Conservation (phyloP, 192 early-diverging fungal genomes). For the Rhizoclosmatium sp. region DNA sequence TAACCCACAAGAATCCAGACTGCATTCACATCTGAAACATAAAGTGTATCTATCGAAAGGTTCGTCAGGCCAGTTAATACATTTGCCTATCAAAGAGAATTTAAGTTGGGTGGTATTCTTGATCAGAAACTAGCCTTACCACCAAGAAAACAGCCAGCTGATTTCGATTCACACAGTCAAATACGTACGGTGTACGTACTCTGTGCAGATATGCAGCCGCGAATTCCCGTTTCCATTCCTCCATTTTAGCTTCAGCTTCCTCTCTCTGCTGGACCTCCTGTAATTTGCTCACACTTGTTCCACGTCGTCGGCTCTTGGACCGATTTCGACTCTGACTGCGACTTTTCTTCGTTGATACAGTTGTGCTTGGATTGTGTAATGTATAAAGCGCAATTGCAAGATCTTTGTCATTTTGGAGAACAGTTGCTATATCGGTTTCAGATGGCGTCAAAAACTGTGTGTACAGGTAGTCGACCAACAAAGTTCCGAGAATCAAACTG, state of each 20-base stretch:
- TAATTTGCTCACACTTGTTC: neutral
- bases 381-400: too few species aligned
- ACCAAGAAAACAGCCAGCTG: slow-evolving; percentile 85
- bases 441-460: neutral
- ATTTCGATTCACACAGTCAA: slow-evolving; percentile 80
- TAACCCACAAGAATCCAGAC: slow-evolving; percentile 10
- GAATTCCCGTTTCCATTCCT: neutral
- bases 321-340: slow-evolving; percentile 53
- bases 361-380: too few species aligned
- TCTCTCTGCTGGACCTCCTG: slow-evolving; percentile 16
- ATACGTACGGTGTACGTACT: slow-evolving; percentile 58
- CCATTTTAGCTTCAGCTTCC: slow-evolving; percentile 43
- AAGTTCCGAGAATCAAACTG: slow-evolving; percentile 64
- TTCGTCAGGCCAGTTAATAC: slow-evolving; percentile 88
- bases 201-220: neutral
- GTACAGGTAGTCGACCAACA: slow-evolving; percentile 62
- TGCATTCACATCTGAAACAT: neutral
- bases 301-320: too few species aligned
- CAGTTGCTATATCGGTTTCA: neutral
- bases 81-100: slow-evolving; percentile 70
- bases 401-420: too few species aligned
- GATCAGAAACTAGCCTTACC: slow-evolving; percentile 43
- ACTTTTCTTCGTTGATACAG: neutral
- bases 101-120: neutral
- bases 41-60: slow-evolving; percentile 78